Base-by-base conservation (phyloP, 1,284 basidiomycete genomes). In the Ceratobasidium papillatum region DNA sequence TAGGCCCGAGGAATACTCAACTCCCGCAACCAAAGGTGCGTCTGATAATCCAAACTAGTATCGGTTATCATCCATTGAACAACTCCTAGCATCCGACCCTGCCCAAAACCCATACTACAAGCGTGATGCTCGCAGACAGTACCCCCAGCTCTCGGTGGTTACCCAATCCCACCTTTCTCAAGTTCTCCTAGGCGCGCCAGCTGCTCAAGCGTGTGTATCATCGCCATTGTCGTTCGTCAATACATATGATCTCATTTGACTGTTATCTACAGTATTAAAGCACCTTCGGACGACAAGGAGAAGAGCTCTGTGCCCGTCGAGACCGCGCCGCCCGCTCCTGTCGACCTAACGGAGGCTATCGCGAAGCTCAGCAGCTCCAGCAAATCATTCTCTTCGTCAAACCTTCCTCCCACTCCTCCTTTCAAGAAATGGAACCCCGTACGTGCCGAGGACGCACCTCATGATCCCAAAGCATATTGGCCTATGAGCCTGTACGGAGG, bases 51-150 rank as follows among this genome's bases (percentile, higher is more conserved):
- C 11, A 9, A 25, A 22, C 19, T 12, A 11, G 14, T 8, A n/a
- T n/a, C 25, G 17, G n/a, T 38, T 19, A 51, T 36, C 22, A 14
- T 54, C 25, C 7, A 36, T 74, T 75, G 75, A 62, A 71, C 54
- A 38, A 43, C 27, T 27, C 43, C 14, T 77, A 94, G 92, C 93
- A 25, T 94, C 92, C 63, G 93, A 94, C 82, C 87, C 87, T 59
- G 92, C 93, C 27, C 86, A 93, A 84, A 94, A 94, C 82, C 92
- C 91, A 77, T 98, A 98, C 88, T 95, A 91, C 90, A 94, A 96
- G 84, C 94, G 96, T 76, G 96, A 98, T 84, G 93, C 96, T 79
- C 91, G 96, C 76, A 90, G 96, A 75, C 90, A 90, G 73, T 98
- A 96, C 83, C 95, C 96, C 38, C 91, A 92, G 80, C 90, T 95